These are phyloP conservation scores for Xylaria sp. DNA, from an alignment of 2,329 filamentous ascomycete genomes.

Conservation along the genomic window DNA sequence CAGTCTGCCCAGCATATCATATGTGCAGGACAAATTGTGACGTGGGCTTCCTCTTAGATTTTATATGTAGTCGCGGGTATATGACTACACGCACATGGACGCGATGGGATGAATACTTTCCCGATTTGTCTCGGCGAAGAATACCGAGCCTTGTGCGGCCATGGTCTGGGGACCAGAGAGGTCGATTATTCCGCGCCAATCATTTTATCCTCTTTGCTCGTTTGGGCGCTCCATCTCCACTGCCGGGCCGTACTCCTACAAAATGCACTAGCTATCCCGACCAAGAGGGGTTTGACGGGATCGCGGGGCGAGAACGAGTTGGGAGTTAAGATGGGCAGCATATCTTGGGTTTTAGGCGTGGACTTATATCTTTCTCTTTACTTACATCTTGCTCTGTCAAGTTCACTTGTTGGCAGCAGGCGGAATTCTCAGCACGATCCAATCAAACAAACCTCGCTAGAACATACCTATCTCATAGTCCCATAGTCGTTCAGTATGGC, in stretches of 20 bases:
- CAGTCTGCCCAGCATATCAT: slow-evolving; percentile 9
- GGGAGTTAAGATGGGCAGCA: slow-evolving; percentile 24
- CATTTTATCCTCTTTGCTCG: slow-evolving; percentile 29
- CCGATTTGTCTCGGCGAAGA: slow-evolving; percentile 38
- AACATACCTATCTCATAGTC: slow-evolving; percentile 6
- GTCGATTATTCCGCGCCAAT: slow-evolving; percentile 39
- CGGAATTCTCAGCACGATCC: slow-evolving; percentile 7
- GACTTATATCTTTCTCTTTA: slow-evolving; percentile 21
- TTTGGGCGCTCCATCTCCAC: slow-evolving; percentile 30
- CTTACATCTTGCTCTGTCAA: slow-evolving; percentile 14
- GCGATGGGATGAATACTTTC: slow-evolving; percentile 28
- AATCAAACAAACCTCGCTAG: slow-evolving; percentile 11
- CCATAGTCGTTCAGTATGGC: slow-evolving; percentile 34
- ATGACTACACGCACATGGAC: neutral
- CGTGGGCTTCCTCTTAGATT: neutral
- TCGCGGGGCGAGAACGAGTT: slow-evolving; percentile 31
- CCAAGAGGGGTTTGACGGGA: slow-evolving; percentile 36
- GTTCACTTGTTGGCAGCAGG: slow-evolving; percentile 19
- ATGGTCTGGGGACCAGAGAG: slow-evolving; percentile 27
- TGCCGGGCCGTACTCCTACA: slow-evolving; percentile 36
- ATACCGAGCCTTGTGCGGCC: slow-evolving; percentile 35
- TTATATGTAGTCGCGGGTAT: slow-evolving; percentile 11
- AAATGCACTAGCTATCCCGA: slow-evolving; percentile 28
- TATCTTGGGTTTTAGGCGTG: slow-evolving; percentile 14
- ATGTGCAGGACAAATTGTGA: slow-evolving; percentile 12